Conservation (phyloP, 352 stramenopile species). For the Peronospora destructor region DNA sequence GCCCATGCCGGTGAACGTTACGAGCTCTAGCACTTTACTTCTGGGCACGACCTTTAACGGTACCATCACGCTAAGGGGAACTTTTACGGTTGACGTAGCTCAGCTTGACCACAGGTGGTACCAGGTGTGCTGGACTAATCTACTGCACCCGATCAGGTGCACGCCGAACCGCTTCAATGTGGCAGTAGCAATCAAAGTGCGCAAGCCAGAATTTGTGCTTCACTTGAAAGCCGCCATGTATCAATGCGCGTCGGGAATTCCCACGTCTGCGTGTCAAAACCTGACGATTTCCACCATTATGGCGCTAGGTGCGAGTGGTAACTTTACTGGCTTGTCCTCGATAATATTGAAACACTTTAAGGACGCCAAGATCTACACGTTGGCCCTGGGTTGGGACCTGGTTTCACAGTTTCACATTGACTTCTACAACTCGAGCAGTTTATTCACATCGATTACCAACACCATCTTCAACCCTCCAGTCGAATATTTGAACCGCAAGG, state of each 20-base stretch:
- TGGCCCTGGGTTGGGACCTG: conserved; percentile 27
- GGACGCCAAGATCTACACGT: conserved; percentile 30
- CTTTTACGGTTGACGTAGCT: conserved; percentile 39
- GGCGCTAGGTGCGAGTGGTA: conserved; percentile 20
- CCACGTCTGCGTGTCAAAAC: conserved; percentile 40
- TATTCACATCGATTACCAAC: conserved; percentile 43
- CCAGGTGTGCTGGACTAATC: conserved; percentile 52
- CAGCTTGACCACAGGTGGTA: conserved; percentile 59
- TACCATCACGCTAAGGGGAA: conserved; percentile 30
- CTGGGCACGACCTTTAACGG: conserved; percentile 42
- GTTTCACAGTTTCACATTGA: conserved; percentile 45
- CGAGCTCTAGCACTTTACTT: conserved; percentile 26
- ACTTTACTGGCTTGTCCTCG: conserved; percentile 21
- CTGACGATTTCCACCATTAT: conserved; percentile 44
- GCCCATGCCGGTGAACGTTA: conserved; percentile 44
- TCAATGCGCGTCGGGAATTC: conserved; percentile 26
- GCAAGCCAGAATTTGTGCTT: conserved; percentile 27
- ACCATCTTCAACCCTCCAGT: conserved; percentile 39
- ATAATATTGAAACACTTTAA: conserved; percentile 37
- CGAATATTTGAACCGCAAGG: conserved; percentile 57
- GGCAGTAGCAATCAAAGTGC: conserved; percentile 32
- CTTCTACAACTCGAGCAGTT: conserved; percentile 32
- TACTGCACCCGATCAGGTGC: conserved; percentile 44
- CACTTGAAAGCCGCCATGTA: conserved; percentile 35
- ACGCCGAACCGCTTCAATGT: conserved; percentile 31